Percentiles rank a stretch among this genome's conserved stretches.
phyloP scores from a whole-genome alignment of 495 filamentous ascomycete genomes.

The Diplogelasinospora grovesii region DNA sequence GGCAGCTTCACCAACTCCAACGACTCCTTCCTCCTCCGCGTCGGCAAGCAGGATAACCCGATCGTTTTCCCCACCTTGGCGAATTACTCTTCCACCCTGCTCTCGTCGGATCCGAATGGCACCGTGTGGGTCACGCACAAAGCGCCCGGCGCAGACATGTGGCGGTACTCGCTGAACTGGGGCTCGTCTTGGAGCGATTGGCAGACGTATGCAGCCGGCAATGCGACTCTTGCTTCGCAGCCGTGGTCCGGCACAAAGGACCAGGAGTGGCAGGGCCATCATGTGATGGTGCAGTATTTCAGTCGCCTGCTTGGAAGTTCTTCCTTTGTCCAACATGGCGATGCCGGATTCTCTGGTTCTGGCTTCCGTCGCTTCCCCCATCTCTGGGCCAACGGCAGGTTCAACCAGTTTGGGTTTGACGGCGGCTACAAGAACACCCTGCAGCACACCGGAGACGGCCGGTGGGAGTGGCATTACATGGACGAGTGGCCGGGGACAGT shows the following conservation, averaged over 20 bases:
- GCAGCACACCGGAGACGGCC: conserved; percentile 42
- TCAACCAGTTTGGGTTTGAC: conserved; percentile 59
- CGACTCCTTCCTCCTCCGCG: conserved; percentile 42
- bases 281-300: conserved; percentile 62
- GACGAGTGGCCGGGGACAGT: conserved; percentile 55
- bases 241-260: conserved; percentile 53
- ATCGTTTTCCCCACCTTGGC: conserved; percentile 50
- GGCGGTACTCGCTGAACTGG: conserved; percentile 57
- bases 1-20: conserved; percentile 34
- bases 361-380: conserved; percentile 53
- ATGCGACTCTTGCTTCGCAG: conserved; percentile 41
- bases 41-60: conserved; percentile 41
- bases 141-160: conserved; percentile 55
- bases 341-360: conserved; percentile 21
- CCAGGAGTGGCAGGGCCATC: conserved; percentile 57
- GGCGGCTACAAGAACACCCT: conserved; percentile 48
- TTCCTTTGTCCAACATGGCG: conserved; percentile 54
- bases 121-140: conserved; percentile 46
- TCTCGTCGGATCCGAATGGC: conserved; percentile 23
- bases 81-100: conserved; percentile 49
- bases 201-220: conserved; percentile 46
- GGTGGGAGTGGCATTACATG: conserved; percentile 54
- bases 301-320: conserved; percentile 53
- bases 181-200: conserved; percentile 53
- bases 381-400: conserved; percentile 54